phyloP scores from a whole-genome alignment of 1,139 yeast species.

The Blastobotrys persicus region DNA sequence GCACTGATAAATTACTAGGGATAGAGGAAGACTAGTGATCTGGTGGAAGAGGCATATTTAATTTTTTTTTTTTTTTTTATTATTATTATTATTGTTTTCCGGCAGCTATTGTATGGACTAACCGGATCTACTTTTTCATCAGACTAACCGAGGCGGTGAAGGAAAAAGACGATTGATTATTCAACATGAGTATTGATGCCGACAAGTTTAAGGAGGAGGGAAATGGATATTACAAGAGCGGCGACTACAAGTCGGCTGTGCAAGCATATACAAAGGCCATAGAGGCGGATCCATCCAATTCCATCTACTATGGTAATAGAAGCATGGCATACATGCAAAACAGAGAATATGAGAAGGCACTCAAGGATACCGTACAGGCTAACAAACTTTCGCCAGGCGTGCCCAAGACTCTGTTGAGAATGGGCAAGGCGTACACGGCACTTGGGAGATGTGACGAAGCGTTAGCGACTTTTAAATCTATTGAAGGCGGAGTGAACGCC shows the following conservation, averaged over 20 bases:
- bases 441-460: slow-evolving; percentile 40
- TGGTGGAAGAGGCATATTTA: not conserved
- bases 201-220: slow-evolving; percentile 39
- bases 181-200: slow-evolving; percentile 24
- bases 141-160: slow-evolving; percentile 3
- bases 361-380: slow-evolving; percentile 46
- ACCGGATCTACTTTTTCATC: not conserved
- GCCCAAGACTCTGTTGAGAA: slow-evolving; percentile 37
- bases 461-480: slow-evolving; percentile 26
- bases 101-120: not conserved
- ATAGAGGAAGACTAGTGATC: not conserved
- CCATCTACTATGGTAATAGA: slow-evolving; percentile 66
- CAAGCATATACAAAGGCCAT: slow-evolving; percentile 40
- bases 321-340: slow-evolving; percentile 73
- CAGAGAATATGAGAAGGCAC: slow-evolving; percentile 55
- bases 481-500: slow-evolving; percentile 29
- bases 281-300: slow-evolving; percentile 37
- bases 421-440: slow-evolving; percentile 38
- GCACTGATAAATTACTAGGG: too few species aligned
- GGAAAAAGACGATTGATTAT: too few species aligned
- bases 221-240: slow-evolving; percentile 39
- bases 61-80: too few species aligned
- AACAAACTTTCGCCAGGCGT: slow-evolving; percentile 35
- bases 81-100: too few species aligned
- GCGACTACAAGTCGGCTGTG: slow-evolving; percentile 38